Evolutionary conservation across 768 basidiomycete genomes (phyloP).

Genomic region (Lepiota venenata): DNA sequence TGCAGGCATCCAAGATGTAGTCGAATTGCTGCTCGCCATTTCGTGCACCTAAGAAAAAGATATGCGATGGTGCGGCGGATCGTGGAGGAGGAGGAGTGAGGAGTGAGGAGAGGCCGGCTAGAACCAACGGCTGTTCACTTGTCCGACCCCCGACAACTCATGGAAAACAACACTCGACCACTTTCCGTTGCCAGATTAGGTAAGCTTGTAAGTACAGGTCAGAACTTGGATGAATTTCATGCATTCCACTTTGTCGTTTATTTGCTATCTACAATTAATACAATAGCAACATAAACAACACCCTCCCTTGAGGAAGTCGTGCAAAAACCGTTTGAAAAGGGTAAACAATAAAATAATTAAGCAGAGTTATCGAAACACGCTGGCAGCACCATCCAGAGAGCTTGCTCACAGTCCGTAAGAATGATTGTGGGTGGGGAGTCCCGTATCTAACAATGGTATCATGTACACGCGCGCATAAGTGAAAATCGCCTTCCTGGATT

Average conservation of each 20-base stretch:
- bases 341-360: not conserved
- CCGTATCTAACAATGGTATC: slow-evolving; percentile 6
- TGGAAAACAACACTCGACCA: too few relatives aligned
- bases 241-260: not conserved
- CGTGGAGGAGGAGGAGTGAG: not conserved
- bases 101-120: not conserved
- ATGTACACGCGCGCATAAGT: not conserved
- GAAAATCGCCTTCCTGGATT: not conserved
- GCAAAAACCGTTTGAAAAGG: slow-evolving; percentile 15
- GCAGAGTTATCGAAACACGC: not conserved
- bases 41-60: not conserved
- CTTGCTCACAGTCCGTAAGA: slow-evolving; percentile 2
- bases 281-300: slow-evolving; percentile 7
- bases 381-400: not conserved
- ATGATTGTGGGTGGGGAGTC: not conserved
- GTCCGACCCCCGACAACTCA: too few relatives aligned
- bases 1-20: slow-evolving; percentile 53
- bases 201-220: too few relatives aligned
- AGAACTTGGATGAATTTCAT: too few relatives aligned
- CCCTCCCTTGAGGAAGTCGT: slow-evolving; percentile 21
- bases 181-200: not conserved
- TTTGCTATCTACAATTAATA: not conserved
- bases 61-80: not conserved
- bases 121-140: too few relatives aligned
- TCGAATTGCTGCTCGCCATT: slow-evolving; percentile 41